Evolutionary conservation across 805 yeast species (phyloP), one percentile per base, ranked within the genome.

Genomic region (Saitoella complicata): DNA sequence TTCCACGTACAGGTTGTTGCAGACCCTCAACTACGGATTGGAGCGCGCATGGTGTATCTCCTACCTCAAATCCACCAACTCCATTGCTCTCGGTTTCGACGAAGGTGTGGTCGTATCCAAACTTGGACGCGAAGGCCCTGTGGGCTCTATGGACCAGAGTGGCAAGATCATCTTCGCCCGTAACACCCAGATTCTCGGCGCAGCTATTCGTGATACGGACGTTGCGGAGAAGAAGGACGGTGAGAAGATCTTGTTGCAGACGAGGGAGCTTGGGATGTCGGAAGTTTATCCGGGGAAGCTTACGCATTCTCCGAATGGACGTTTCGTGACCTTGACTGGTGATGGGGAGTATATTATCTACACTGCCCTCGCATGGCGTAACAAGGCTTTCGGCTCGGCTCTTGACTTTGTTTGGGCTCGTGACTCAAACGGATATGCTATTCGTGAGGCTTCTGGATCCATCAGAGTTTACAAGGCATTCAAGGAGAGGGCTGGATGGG

Each of bases 1-100:
- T 21, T 80, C 80, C 59, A 85, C 97, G 34, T 91, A 88, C 67
- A 85, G 84, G 65, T 72, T 88, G 52, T 97, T 88, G 65, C 86
- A 86, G 65, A 78, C 95, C 6, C 68, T 88, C 49, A 87, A 85
- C 64, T 78, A 83, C 59, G 85, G 95, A 42, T 72, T 88, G 61
- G 97, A 91, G 64, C 78, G 99, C 58, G 91, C 91, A 43, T 91
- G 99, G 99, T 87, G 97, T 70, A 76, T 82, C 44, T 74, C 87
- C 35, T 67, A 81, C 40, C 77, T 78, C 55, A 78, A 78, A 52
- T 76, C 76, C 50, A 74, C 84, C 41, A 85, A 84, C 59, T 68
- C 83, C 49, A 70, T 88, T 50, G 91, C 95, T 9, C 74, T 87
- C 48, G 99, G 99, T 54, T 87, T 84, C 55, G 99, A 91, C 62